phyloP scores from a whole-genome alignment of 179 eudicot genomes.

The Beta corolliflora region DNA sequence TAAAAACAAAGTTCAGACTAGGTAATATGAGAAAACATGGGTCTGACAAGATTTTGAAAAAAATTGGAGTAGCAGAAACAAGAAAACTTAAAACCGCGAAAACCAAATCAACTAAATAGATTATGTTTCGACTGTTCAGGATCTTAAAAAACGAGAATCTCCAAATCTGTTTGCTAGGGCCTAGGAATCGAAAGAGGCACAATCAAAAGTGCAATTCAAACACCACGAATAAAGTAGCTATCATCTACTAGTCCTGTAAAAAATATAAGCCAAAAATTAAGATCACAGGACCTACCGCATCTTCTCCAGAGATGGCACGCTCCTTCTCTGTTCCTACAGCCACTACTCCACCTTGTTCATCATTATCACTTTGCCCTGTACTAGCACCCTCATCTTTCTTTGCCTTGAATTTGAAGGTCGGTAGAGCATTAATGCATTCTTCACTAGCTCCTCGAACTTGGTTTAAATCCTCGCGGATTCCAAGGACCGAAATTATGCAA shows the following conservation, averaged over 20 bases:
- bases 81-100: not conserved
- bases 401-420: constrained; percentile 62
- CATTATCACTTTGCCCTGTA: constrained; percentile 35
- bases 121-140: not conserved
- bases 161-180: too few species aligned
- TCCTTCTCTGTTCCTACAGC: constrained; percentile 81
- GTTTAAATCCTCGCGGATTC: constrained; percentile 73
- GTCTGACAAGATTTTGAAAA: not conserved
- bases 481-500: constrained; percentile 71
- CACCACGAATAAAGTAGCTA: not conserved
- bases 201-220: not conserved
- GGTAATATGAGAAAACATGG: not conserved
- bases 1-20: not conserved
- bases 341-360: constrained; percentile 60
- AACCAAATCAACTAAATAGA: not conserved
- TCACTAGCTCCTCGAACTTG: constrained; percentile 73
- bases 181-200: not conserved
- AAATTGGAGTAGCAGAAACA: not conserved
- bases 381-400: constrained; percentile 44
- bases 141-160: not conserved
- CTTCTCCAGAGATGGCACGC: constrained; percentile 76
- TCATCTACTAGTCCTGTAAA: not conserved
- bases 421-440: constrained; percentile 74
- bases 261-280: not conserved
- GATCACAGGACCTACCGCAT: constrained; percentile 59